Percentiles rank a stretch among this genome's conserved stretches.
Conservation (phyloP, 2,329 filamentous ascomycete species). For the Pyrenophora seminiperda region DNA sequence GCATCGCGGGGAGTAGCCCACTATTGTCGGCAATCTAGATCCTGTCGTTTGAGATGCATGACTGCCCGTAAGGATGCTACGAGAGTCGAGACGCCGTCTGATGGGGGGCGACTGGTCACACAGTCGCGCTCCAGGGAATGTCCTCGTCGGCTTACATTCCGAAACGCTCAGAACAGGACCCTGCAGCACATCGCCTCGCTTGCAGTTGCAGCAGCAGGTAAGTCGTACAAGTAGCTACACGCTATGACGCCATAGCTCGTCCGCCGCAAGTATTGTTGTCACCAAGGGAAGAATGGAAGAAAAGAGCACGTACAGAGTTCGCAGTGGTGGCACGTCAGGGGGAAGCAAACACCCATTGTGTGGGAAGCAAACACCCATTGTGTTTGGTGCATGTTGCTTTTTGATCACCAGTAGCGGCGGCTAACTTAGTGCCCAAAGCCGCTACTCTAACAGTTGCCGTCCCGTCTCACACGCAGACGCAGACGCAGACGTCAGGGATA, state of each 20-base stretch:
- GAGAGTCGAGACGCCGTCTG: slow-evolving; percentile 7
- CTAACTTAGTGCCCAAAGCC: slow-evolving; percentile 1
- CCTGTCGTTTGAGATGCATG: background rate
- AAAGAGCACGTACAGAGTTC: background rate
- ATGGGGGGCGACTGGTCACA: background rate
- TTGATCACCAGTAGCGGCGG: background rate
- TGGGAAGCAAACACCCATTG: too few species aligned
- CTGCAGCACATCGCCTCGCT: slow-evolving; percentile 17
- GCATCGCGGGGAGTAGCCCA: background rate
- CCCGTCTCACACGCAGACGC: slow-evolving; percentile 1
- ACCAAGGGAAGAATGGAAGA: too few species aligned
- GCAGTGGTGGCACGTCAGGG: too few species aligned
- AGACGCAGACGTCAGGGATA: too few species aligned
- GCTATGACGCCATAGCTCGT: slow-evolving; percentile 21
- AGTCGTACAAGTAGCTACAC: too few species aligned
- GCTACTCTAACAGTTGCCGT: background rate
- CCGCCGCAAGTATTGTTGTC: background rate
- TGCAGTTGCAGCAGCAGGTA: too few species aligned
- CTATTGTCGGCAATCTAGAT: background rate
- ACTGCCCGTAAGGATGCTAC: background rate
- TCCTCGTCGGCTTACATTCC: background rate
- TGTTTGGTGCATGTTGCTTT: background rate
- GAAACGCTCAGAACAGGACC: slow-evolving; percentile 4
- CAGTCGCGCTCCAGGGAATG: slow-evolving; percentile 3
- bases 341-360: background rate